A percentile compares a stretch with the other conserved stretches of the same genome.
These are phyloP conservation scores for Coemansia sp. DNA, from an alignment of 192 early-diverging fungal species.

Conservation along the genomic window DNA sequence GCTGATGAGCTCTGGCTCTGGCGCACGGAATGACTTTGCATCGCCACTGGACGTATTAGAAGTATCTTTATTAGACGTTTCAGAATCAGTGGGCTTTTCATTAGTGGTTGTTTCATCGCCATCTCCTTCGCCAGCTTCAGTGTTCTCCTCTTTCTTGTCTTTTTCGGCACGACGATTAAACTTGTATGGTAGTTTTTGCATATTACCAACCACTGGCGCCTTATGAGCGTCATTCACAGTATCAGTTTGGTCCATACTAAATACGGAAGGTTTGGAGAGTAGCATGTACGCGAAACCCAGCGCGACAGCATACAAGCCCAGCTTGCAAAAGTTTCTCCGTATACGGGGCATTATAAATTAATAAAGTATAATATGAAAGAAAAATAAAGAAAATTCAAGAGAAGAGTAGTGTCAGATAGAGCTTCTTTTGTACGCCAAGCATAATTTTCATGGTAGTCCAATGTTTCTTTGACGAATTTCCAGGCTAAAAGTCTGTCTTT, in stretches of 20 bases:
- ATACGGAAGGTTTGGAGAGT: not conserved
- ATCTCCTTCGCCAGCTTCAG: not conserved
- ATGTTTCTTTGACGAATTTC: not conserved
- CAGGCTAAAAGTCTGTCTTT: not conserved
- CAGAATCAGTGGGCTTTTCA: not conserved
- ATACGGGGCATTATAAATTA: not conserved
- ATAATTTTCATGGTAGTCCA: not conserved
- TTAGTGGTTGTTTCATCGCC: not conserved
- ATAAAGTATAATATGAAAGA: not conserved
- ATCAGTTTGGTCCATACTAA: not conserved
- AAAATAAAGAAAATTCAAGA: not conserved
- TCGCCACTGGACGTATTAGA: not conserved
- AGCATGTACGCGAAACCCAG: slow-evolving; percentile 3
- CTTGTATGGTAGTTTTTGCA: not conserved
- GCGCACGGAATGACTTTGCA: slow-evolving; percentile 29
- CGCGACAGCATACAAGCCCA: not conserved
- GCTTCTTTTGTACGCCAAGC: not conserved
- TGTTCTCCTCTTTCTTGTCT: not conserved
- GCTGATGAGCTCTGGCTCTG: slow-evolving; percentile 14
- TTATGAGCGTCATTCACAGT: not conserved
- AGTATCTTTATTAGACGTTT: not conserved
- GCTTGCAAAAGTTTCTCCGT: not conserved
- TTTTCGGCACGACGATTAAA: not conserved
- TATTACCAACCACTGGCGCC: not conserved
- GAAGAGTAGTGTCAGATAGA: not conserved